Evolutionary conservation across 2,329 filamentous ascomycete species (phyloP).

Genomic region (Cladosporium austrohemisphaericum): DNA sequence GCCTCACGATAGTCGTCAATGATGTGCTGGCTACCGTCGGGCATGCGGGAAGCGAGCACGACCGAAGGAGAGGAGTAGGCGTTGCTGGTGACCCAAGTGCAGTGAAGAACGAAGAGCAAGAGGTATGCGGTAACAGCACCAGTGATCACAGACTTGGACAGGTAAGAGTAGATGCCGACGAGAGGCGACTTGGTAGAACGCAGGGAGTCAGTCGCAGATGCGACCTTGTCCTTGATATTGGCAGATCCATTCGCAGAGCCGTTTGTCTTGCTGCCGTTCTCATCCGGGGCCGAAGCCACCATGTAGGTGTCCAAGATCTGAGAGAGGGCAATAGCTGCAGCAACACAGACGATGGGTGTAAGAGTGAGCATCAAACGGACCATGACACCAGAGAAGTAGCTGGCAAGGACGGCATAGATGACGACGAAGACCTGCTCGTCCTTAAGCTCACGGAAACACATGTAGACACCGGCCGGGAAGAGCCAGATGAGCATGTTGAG

Average conservation of each 20-base stretch:
- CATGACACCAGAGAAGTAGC: constrained; percentile 99
- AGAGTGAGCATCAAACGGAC: constrained; percentile 97
- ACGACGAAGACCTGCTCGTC: constrained; percentile 98
- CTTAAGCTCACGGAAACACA: constrained; percentile 89
- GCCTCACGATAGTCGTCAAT: constrained; percentile 99
- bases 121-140: constrained; percentile 73
- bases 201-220: constrained; percentile 55
- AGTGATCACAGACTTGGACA: constrained; percentile 77
- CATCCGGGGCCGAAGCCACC: constrained; percentile 60
- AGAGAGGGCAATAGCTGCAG: constrained; percentile 83
- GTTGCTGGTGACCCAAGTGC: constrained; percentile 98
- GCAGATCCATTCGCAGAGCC: constrained; percentile 38
- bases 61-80: constrained; percentile 98
- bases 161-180: constrained; percentile 75
- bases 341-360: constrained; percentile 92
- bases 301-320: constrained; percentile 86
- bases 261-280: constrained; percentile 39
- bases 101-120: constrained; percentile 91
- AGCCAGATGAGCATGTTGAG: constrained; percentile 98
- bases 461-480: constrained; percentile 96
- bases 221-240: constrained; percentile 52
- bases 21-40: constrained; percentile 94
- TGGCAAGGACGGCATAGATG: constrained; percentile 93
- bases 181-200: constrained; percentile 68
- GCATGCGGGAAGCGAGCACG: constrained; percentile 84